phyloP scores from a whole-genome alignment of 2,329 filamentous ascomycete genomes.

The Talaromyces sp. region DNA sequence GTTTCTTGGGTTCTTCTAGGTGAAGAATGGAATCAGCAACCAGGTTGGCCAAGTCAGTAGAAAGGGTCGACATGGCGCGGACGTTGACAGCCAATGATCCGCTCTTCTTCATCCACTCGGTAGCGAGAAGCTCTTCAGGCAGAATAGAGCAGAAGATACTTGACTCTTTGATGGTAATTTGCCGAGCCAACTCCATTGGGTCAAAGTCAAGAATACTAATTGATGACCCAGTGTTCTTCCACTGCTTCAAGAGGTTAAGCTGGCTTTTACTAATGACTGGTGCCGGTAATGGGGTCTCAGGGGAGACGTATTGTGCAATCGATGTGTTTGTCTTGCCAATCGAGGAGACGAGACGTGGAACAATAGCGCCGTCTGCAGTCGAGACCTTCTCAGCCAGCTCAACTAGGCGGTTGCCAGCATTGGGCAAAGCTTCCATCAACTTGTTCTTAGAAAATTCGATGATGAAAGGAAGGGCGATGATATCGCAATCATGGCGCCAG shows the following conservation, averaged over 20 bases:
- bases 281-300: slow-evolving; percentile 68
- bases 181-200: slow-evolving; percentile 81
- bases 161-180: slow-evolving; percentile 90
- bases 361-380: slow-evolving; percentile 67
- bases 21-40: slow-evolving; percentile 90
- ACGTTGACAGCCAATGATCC: slow-evolving; percentile 81
- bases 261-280: slow-evolving; percentile 74
- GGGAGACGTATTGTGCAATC: slow-evolving; percentile 65
- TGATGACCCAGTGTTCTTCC: slow-evolving; percentile 66
- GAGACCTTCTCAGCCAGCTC: slow-evolving; percentile 79
- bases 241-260: slow-evolving; percentile 65
- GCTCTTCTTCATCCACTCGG: slow-evolving; percentile 89
- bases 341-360: slow-evolving; percentile 77
- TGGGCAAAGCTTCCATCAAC: slow-evolving; percentile 65
- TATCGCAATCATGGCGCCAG: slow-evolving; percentile 81
- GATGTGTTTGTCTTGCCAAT: slow-evolving; percentile 85
- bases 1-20: slow-evolving; percentile 86
- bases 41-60: slow-evolving; percentile 86
- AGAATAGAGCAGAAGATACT: slow-evolving; percentile 86
- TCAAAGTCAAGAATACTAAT: slow-evolving; percentile 88
- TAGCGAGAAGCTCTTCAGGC: slow-evolving; percentile 84
- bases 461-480: slow-evolving; percentile 71
- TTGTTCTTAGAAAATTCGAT: slow-evolving; percentile 74
- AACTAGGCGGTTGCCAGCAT: slow-evolving; percentile 73
- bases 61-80: slow-evolving; percentile 86